Conservation (phyloP, 805 yeast genomes). For the Starmerella kuoi region DNA sequence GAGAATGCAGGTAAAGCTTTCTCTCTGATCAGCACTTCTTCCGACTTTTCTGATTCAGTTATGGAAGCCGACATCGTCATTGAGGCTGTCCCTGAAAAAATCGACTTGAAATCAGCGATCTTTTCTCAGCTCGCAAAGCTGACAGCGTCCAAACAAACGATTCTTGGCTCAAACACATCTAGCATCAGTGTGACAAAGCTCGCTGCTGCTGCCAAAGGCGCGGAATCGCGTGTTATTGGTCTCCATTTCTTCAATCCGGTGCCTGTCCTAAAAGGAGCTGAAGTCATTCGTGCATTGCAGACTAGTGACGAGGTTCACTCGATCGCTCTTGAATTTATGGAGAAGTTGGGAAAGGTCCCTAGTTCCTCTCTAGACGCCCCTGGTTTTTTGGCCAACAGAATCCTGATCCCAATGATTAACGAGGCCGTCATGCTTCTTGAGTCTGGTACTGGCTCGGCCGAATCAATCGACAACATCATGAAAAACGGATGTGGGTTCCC, state of each 20-base stretch:
- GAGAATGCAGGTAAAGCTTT: conserved; percentile 26
- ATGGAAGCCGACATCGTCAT: conserved; percentile 30
- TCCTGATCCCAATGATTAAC: conserved; percentile 35
- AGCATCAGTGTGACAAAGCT: conserved; percentile 34
- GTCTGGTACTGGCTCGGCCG: conserved; percentile 32
- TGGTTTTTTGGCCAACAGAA: conserved; percentile 36
- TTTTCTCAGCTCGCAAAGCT: conserved; percentile 28
- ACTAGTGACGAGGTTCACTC: conserved; percentile 30
- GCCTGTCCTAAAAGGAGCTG: conserved; percentile 36
- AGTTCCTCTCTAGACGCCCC: conserved; percentile 33
- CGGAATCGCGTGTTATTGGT: conserved; percentile 33
- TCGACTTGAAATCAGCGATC: conserved; percentile 28
- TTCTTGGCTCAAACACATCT: conserved; percentile 35
- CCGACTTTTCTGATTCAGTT: conserved; percentile 24
- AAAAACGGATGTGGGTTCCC: conserved; percentile 38
- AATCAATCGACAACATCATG: conserved; percentile 36
- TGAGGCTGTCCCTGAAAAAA: conserved; percentile 36
- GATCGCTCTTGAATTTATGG: conserved; percentile 27
- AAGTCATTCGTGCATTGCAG: conserved; percentile 34
- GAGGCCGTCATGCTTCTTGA: conserved; percentile 34
- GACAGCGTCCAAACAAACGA: conserved; percentile 21
- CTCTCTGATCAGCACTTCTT: conserved; percentile 23
- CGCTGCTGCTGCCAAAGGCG: conserved; percentile 35
- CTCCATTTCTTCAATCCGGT: conserved; percentile 38
- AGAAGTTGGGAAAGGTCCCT: conserved; percentile 30